Base-by-base conservation (phyloP, 768 basidiomycete genomes). In the Suillus alpinus region DNA sequence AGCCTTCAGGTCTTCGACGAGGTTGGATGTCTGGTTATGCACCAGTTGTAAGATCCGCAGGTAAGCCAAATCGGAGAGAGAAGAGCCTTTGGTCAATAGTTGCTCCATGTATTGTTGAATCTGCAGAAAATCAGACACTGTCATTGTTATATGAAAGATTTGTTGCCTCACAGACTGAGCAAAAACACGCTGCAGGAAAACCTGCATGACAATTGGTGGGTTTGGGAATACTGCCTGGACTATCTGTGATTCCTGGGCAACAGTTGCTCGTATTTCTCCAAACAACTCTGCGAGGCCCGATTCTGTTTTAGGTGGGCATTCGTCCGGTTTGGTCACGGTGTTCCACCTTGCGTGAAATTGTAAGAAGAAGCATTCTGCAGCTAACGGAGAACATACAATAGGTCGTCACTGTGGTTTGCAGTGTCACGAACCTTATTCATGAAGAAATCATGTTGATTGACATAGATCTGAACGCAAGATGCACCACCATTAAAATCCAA, bases 391-490 rank as follows among this genome's bases (percentile, higher is more conserved):
- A 72, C 83, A 57, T 59, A 89, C 85, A 89, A 71, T 58, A 82
- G 56, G n/a, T 78, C 78, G 67, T 88, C 87, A 36, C 84, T 79
- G 43, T 76, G 75, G 14, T 81, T 75, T 61, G 81, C 81, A 36
- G 80, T 79, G 57, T 88, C 88, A 39, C 89, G 86, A 41, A 93
- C 86, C 58, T 92, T 86, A 71, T 95, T 95, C 72, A 98, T 98
- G 81, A 99, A 99, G 80, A 99, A 99, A 72, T 98, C 97, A 67
- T 99, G 97, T 71, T 99, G 97, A 68, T 98, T 99, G 59, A 99
- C 97, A 68, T 98, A 99, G 13, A 98, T 93, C 74, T 98, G 95
- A 6, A 99, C 91, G 69, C 97, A 98, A 0, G 95, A 96, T 47
- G 91, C 80, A 9, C 97, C 97, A 6, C 97, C 97, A 65, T 99